phyloP scores from a whole-genome alignment of 2,329 filamentous ascomycete species.

The Aspergillus quadricinctus region DNA sequence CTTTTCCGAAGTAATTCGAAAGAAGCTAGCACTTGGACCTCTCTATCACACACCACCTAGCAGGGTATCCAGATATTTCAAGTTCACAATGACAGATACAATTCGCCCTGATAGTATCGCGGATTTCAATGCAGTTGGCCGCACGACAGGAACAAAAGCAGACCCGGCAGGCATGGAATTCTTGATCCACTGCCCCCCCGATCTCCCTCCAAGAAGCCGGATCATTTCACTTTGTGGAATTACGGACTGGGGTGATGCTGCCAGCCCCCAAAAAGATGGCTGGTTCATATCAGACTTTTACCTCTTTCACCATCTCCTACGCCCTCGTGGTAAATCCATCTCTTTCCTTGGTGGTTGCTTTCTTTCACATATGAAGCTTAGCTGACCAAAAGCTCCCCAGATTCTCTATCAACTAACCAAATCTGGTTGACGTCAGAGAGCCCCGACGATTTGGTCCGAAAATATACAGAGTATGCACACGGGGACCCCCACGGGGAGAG shows the following conservation, averaged over 20 bases:
- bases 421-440: constrained; percentile 10
- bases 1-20: no score
- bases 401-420: constrained; percentile 4
- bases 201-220: constrained; percentile 1
- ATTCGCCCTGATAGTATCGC: background rate
- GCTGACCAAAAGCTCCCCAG: background rate
- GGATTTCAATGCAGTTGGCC: background rate
- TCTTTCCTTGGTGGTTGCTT: background rate
- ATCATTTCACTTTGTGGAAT: constrained; percentile 3
- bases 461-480: constrained; percentile 13
- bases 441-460: constrained; percentile 8
- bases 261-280: constrained; percentile 3
- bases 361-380: background rate
- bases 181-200: constrained; percentile 1
- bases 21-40: background rate
- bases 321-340: constrained; percentile 1
- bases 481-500: constrained; percentile 6
- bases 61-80: background rate
- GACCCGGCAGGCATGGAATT: background rate
- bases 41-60: background rate
- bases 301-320: constrained; percentile 6
- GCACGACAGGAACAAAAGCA: background rate
- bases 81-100: background rate
- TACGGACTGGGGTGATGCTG: background rate
- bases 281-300: constrained; percentile 11